phyloP scores from a whole-genome alignment of 202 grass and related monocot genomes.

The Digitaria exilis region DNA sequence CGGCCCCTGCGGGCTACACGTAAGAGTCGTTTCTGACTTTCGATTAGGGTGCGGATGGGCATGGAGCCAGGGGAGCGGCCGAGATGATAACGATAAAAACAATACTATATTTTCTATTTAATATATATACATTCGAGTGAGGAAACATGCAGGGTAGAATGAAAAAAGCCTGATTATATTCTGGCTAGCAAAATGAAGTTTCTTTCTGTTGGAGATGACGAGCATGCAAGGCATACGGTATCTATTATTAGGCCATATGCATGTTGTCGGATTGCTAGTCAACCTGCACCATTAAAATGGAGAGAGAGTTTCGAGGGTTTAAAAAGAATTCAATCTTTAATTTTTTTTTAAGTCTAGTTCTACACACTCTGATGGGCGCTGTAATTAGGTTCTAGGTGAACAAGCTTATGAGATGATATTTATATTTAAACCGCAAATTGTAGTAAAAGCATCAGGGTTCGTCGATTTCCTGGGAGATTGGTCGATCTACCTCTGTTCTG shows the following conservation, averaged over 20 bases:
- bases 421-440: neutral
- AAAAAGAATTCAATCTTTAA: neutral
- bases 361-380: neutral
- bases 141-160: neutral
- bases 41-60: conserved; percentile 55
- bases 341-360: neutral
- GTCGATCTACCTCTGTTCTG: neutral
- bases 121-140: neutral
- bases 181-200: neutral
- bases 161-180: neutral
- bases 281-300: conserved; percentile 2
- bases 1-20: conserved; percentile 55
- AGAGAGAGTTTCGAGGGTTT: neutral
- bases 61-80: conserved; percentile 26
- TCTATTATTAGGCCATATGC: conserved; percentile 11
- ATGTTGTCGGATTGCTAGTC: neutral
- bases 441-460: neutral
- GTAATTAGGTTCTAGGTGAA: neutral
- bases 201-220: neutral
- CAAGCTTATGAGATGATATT: neutral
- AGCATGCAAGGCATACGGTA: neutral
- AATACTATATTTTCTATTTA: neutral
- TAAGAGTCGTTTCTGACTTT: conserved; percentile 68
- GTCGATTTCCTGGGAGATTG: neutral
- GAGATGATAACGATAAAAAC: conserved; percentile 16